Percentiles rank a stretch among this genome's conserved stretches.
phyloP scores from a whole-genome alignment of 371 early-diverging fungal species.

The Basidiobolus meristosporus region DNA sequence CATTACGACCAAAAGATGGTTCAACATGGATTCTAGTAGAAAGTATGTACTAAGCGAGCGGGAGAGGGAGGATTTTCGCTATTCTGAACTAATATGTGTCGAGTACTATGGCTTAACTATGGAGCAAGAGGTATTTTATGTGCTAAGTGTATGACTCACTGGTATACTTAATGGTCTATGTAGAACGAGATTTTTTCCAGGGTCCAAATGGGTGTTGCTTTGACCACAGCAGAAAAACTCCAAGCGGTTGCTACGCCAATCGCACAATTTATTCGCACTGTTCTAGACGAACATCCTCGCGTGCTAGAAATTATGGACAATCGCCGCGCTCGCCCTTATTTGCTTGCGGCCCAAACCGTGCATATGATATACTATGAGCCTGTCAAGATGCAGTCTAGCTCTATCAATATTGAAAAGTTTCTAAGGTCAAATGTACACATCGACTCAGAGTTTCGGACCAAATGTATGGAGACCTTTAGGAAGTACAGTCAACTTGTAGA shows the following conservation, averaged over 20 bases:
- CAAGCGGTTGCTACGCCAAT: conserved; percentile 6
- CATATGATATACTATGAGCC: conserved; percentile 5
- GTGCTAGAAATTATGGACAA: conserved; percentile 4
- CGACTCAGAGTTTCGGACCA: too few species aligned
- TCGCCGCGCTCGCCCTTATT: conserved; percentile 5
- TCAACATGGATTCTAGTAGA: background rate
- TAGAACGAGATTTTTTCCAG: conserved; percentile 5
- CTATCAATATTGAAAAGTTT: too few species aligned
- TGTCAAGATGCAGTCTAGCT: too few species aligned
- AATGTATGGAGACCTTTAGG: too few species aligned
- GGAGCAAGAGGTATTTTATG: conserved; percentile 1
- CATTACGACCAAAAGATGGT: background rate
- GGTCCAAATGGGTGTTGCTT: conserved; percentile 5
- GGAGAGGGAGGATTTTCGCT: conserved; percentile 5
- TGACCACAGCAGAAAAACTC: conserved; percentile 5
- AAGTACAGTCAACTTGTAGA: too few species aligned
- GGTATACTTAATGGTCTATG: too few species aligned
- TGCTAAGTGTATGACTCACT: too few species aligned
- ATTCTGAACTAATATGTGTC: conserved; percentile 5
- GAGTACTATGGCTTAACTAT: conserved; percentile 6
- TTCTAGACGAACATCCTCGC: conserved; percentile 1
- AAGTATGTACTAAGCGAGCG: background rate
- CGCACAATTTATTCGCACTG: conserved; percentile 3
- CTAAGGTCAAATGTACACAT: too few species aligned
- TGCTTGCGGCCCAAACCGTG: conserved; percentile 4